These are phyloP conservation scores for Fusarium sp. DNA, from an alignment of 2,329 filamentous ascomycete species.

Conservation along the genomic window DNA sequence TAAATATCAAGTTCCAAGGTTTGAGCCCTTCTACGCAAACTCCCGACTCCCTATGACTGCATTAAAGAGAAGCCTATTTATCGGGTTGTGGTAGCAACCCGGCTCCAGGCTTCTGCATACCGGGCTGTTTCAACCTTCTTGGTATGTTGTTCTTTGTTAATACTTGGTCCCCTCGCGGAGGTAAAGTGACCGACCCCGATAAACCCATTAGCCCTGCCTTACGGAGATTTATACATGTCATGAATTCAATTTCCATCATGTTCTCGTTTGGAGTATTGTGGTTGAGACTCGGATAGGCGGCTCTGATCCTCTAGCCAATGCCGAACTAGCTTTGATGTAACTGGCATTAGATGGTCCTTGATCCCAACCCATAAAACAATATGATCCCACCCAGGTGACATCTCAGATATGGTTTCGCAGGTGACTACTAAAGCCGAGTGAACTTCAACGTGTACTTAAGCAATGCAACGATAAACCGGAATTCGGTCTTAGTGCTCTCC, in stretches of 20 bases:
- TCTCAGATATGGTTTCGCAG: background rate
- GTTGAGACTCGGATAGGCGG: slow-evolving; percentile 3
- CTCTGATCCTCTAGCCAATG: background rate
- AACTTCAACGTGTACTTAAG: background rate
- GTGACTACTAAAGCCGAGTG: background rate
- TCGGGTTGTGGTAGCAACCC: slow-evolving; percentile 1
- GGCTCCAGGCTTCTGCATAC: background rate
- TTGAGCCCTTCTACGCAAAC: slow-evolving; percentile 2
- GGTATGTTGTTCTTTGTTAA: too few species aligned
- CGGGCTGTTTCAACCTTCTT: background rate
- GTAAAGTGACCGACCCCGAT: background rate
- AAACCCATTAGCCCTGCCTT: slow-evolving; percentile 1
- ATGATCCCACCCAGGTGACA: background rate
- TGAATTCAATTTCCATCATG: background rate
- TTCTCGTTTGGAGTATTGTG: too few species aligned
- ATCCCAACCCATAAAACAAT: background rate
- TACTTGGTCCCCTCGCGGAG: background rate
- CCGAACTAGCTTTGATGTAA: slow-evolving; percentile 1
- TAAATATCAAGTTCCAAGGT: background rate
- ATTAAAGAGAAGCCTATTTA: background rate
- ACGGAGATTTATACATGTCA: background rate
- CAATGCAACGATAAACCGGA: too few species aligned
- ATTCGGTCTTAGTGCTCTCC: too few species aligned
- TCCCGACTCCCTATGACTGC: background rate
- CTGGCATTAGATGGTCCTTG: slow-evolving; percentile 7